phyloP scores from a whole-genome alignment of 306 rosid genomes.

The Castanopsis chinensis region DNA sequence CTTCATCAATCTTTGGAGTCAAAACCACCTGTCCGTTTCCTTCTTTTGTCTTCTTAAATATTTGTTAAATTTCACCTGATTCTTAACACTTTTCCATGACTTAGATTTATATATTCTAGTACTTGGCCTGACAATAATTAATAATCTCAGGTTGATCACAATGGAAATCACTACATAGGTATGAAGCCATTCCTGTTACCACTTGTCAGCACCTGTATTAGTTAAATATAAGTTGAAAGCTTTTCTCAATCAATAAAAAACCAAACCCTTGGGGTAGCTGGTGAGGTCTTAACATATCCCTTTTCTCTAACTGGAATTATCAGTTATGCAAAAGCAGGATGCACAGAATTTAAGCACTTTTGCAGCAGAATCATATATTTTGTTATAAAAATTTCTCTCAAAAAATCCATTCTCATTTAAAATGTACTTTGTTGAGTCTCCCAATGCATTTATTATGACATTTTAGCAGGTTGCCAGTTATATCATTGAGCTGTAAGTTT shows the following conservation, averaged over 20 bases:
- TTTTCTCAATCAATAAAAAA: slow-evolving; percentile 11
- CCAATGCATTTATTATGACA: slow-evolving; percentile 6
- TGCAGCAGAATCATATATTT: slow-evolving; percentile 83
- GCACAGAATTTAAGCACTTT: slow-evolving; percentile 51
- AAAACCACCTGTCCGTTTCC: slow-evolving; percentile 52
- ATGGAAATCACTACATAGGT: slow-evolving; percentile 62
- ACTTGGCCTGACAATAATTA: slow-evolving; percentile 18
- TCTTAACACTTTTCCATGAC: slow-evolving; percentile 5
- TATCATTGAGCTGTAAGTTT: not conserved
- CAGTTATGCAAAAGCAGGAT: slow-evolving; percentile 70
- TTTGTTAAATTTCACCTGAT: slow-evolving; percentile 20
- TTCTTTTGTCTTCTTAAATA: slow-evolving; percentile 11
- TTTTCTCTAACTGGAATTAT: slow-evolving; percentile 32
- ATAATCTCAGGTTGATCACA: slow-evolving; percentile 60
- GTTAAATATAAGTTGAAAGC: slow-evolving; percentile 6
- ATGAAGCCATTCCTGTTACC: slow-evolving; percentile 27
- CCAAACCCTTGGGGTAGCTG: slow-evolving; percentile 11
- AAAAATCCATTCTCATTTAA: not conserved
- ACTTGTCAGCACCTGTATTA: not conserved
- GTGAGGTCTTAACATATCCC: slow-evolving; percentile 16
- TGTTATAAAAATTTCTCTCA: slow-evolving; percentile 47
- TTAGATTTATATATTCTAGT: slow-evolving; percentile 13
- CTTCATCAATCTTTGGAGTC: slow-evolving; percentile 76
- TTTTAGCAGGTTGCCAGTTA: not conserved
- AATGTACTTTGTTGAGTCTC: slow-evolving; percentile 1